Conservation (phyloP, 1,284 basidiomycete species). For the Rhizoctonia solani region DNA sequence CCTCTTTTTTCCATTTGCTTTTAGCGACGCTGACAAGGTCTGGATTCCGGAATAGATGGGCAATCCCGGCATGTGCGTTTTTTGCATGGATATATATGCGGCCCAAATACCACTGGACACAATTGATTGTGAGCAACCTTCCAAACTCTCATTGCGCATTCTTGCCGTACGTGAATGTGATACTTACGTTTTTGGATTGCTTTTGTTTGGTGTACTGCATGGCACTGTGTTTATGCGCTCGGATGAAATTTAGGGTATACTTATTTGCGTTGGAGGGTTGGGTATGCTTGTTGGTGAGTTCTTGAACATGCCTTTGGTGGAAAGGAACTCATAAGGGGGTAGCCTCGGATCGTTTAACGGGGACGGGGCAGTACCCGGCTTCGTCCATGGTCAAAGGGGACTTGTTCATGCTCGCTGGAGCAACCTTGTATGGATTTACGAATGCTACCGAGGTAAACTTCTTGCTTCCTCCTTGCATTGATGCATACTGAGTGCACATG, state of each 20-base stretch:
- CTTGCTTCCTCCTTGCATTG: background rate
- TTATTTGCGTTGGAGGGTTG: constrained; percentile 74
- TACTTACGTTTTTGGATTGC: constrained; percentile 46
- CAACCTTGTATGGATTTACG: constrained; percentile 84
- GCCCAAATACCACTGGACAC: constrained; percentile 78
- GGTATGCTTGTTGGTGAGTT: constrained; percentile 64
- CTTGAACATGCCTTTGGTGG: too few species aligned
- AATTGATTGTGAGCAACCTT: constrained; percentile 53
- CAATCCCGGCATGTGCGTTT: constrained; percentile 81
- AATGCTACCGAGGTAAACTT: constrained; percentile 43
- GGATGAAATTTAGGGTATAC: constrained; percentile 58
- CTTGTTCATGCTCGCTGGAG: constrained; percentile 81
- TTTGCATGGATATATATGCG: constrained; percentile 82
- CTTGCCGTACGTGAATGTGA: constrained; percentile 40
- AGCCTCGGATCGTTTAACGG: constrained; percentile 41
- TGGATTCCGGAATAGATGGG: constrained; percentile 66
- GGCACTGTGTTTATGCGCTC: background rate
- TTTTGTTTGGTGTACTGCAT: constrained; percentile 12
- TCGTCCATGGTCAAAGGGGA: constrained; percentile 74
- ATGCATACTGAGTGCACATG: background rate
- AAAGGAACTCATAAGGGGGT: too few species aligned
- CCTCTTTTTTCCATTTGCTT: too few species aligned
- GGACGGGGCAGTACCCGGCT: constrained; percentile 52
- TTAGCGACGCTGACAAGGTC: too few species aligned
- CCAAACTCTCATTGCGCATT: background rate